Evolutionary conservation across 2,329 filamentous ascomycete species (phyloP).

Genomic region (Arthrobotrys iridis): DNA sequence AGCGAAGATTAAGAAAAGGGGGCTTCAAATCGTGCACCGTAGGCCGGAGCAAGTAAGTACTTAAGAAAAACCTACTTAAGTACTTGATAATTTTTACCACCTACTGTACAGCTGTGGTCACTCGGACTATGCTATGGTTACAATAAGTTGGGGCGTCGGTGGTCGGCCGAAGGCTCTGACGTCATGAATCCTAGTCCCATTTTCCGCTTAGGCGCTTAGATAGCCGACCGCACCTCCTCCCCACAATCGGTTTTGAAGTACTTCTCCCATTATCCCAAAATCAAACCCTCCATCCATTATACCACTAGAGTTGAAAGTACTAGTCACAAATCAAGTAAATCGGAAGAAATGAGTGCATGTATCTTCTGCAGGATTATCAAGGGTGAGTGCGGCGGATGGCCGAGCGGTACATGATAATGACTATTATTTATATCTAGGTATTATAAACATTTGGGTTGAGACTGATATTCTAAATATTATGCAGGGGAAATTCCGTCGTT

Average conservation of each 20-base stretch:
- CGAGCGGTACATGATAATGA: too few species aligned
- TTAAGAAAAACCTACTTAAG: too few species aligned
- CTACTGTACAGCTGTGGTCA: too few species aligned
- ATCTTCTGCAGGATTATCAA: slow-evolving; percentile 99
- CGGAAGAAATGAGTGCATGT: slow-evolving; percentile 69
- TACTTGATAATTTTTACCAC: too few species aligned
- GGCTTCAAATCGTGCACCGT: too few species aligned
- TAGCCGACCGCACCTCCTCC: slow-evolving; percentile 7
- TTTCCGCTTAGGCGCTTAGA: slow-evolving; percentile 28
- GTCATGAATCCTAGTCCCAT: slow-evolving; percentile 5
- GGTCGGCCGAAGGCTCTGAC: slow-evolving; percentile 15
- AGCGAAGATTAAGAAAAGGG: too few species aligned
- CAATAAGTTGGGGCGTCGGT: background rate
- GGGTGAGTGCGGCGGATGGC: slow-evolving; percentile 68
- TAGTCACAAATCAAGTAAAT: background rate
- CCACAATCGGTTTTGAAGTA: background rate
- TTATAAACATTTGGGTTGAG: too few species aligned
- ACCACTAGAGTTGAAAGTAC: background rate
- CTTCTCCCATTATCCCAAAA: background rate
- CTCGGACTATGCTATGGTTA: background rate
- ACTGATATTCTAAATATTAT: slow-evolving; percentile 19
- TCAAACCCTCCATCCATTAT: background rate
- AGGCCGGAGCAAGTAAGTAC: background rate
- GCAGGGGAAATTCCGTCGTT: slow-evolving; percentile 90
- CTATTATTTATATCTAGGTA: too few species aligned